Evolutionary conservation across 495 filamentous ascomycete genomes (phyloP).

Genomic region (Podospora conica): DNA sequence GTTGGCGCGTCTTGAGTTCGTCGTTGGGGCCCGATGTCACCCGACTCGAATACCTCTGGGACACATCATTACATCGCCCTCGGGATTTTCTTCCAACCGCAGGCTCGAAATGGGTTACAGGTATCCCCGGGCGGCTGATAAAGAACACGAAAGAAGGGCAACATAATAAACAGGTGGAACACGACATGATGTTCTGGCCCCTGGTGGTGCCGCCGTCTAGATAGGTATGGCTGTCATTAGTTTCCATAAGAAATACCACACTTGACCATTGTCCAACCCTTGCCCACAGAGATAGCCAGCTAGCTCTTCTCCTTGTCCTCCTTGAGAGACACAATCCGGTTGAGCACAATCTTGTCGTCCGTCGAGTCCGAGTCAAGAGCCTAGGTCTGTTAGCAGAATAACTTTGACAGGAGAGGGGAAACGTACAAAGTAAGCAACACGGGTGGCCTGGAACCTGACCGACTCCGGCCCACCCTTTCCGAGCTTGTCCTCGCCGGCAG

Average conservation of each 20-base stretch:
- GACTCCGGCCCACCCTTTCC: constrained; percentile 58
- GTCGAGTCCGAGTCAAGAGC: constrained; percentile 75
- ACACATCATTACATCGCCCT: too few species aligned
- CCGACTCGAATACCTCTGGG: too few species aligned
- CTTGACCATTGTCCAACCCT: background rate
- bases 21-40: too few species aligned
- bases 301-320: constrained; percentile 72
- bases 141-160: background rate
- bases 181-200: background rate
- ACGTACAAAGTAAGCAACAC: constrained; percentile 75
- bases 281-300: constrained; percentile 1
- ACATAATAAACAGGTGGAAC: background rate
- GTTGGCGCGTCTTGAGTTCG: too few species aligned
- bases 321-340: constrained; percentile 89
- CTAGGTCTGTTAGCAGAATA: constrained; percentile 20
- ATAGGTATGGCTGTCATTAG: background rate
- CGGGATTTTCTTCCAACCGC: too few species aligned
- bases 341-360: constrained; percentile 72
- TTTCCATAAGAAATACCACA: background rate
- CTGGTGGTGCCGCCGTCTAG: background rate
- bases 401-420: too few species aligned
- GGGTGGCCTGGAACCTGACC: constrained; percentile 87
- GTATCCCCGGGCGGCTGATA: too few species aligned
- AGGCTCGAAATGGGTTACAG: too few species aligned
- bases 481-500: constrained; percentile 55